phyloP scores from a whole-genome alignment of 2,329 filamentous ascomycete species.

The Leptosphaerulina australis region DNA sequence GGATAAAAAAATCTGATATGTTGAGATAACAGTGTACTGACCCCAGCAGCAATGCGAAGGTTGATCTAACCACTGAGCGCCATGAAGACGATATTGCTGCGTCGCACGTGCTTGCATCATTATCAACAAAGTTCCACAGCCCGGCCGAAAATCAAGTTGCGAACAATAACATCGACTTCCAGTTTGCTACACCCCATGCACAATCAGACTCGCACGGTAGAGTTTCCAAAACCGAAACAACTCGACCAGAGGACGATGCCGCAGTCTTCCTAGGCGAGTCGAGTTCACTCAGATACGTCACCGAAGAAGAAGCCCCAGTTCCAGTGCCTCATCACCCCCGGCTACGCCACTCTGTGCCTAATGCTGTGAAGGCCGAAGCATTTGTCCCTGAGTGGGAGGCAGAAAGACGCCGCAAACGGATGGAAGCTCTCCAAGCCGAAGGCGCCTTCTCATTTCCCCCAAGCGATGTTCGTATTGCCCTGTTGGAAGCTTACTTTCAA shows the following conservation, averaged over 20 bases:
- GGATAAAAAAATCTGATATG: not conserved
- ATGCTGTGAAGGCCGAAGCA: slow-evolving; percentile 43
- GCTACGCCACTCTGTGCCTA: slow-evolving; percentile 43
- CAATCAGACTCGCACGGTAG: slow-evolving; percentile 17
- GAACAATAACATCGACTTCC: slow-evolving; percentile 16
- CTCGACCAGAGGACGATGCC: slow-evolving; percentile 32
- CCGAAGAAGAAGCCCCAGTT: slow-evolving; percentile 41
- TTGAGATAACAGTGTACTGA: slow-evolving; percentile 1
- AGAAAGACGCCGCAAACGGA: slow-evolving; percentile 42
- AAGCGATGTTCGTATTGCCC: slow-evolving; percentile 49
- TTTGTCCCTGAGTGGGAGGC: slow-evolving; percentile 47
- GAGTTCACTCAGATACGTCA: slow-evolving; percentile 57
- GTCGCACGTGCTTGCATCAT: slow-evolving; percentile 37
- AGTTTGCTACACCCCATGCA: slow-evolving; percentile 22
- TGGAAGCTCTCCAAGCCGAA: slow-evolving; percentile 48
- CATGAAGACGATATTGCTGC: slow-evolving; percentile 39
- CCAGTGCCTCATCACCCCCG: slow-evolving; percentile 23
- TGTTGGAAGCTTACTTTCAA: slow-evolving; percentile 60
- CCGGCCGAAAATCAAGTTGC: slow-evolving; percentile 23
- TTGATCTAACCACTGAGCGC: slow-evolving; percentile 23
- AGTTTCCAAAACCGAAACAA: slow-evolving; percentile 23
- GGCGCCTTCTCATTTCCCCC: slow-evolving; percentile 57
- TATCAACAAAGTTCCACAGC: slow-evolving; percentile 37
- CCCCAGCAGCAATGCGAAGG: slow-evolving; percentile 3
- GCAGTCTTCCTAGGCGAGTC: slow-evolving; percentile 55